Evolutionary conservation across 73 alveolate species (phyloP), one percentile per base, ranked within the genome.

Genomic region (Tetrahymena elliotti): DNA sequence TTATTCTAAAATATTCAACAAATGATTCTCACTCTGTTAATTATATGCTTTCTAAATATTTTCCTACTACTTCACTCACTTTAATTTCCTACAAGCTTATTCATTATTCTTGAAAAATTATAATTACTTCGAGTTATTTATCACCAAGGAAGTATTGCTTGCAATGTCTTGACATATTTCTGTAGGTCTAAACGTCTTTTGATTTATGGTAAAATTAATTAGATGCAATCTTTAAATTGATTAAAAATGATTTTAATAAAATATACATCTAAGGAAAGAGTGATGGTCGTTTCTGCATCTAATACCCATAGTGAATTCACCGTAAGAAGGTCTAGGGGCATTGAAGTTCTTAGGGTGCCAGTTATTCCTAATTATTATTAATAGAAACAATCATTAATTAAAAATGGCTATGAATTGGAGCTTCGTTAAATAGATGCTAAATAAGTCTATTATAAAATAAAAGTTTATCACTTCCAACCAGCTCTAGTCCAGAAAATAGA

Each of bases 281-380:
- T 94, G 93, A 53, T 94, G 96, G 93, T 94, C 96, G 84, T 94
- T 83, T 41, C 96, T 38, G 84, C 96, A 94, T 94, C 96, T 94
- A 88, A 94, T 94, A 24, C 93, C 96, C 24, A 94, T 94, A 33
- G 95, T 84, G 92, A 94, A 94, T 47, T 94, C 96, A 84, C 94
- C 93, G 40, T 93, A 84, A 27, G 96, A 84, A 83, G 96, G 96
- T 40, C 96, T 53, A 88, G 96, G 96, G 93, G 96, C 96, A 94
- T 94, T 94, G 47, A 94, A 94, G 47, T 94, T 94, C 92, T 94
- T 94, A 88, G 96, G 96, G 93, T 94, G 96, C 96, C 96, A 94
- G 35, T 94, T 94, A 92, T 94, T 94, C 93, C 93, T 68, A 68
- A 27, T 68, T 68, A 31, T 27, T 68, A 22, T 68, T 68, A 6